Base-by-base conservation (phyloP, 371 early-diverging fungal genomes). In the Apophysomyces elegans region DNA sequence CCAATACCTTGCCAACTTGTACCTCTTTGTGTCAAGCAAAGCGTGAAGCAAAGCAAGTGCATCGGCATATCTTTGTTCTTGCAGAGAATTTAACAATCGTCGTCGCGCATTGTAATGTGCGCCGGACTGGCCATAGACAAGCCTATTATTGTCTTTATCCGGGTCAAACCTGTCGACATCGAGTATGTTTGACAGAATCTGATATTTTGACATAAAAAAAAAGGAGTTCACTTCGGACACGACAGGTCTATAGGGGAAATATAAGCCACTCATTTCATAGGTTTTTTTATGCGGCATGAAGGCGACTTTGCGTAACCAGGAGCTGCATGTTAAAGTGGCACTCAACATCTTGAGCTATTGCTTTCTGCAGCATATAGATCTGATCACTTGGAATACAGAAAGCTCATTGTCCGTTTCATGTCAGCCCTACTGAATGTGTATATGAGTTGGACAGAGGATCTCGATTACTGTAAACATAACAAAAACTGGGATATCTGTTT, bases 151-250 rank as follows among this genome's bases (percentile, higher is more conserved):
- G 9, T 5, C 54, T 21, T 50, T n/a, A n/a, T 50, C 54, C 54
- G 54, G 54, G 21, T 50, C 54, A 50, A 50, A 50, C 21, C 32
- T n/a, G 21, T 26, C 21, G 32, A 50, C 54, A 50, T 50, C 54
- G 16, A 50, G 54, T 7, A 50, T 50, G 54, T 8, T 50, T 50
- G 54, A n/a, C 21, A 50, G 21, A 7, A 21, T 9, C 4, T n/a
- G 16, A 26, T 50, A 50, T 16, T 18, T 50, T 21, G 54, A 8
- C 54, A 18, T 21, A 11, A 50, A 50, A 50, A 26, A 50, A 11
- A 21, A 5, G 50, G 13, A 13, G 13, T 11, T 41, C 13, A 11
- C 5, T 41, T 13, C 41, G 41, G 8, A 26, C 32, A 26, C 32
- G 3, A 26, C 32, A 26, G 32, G 32, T 26, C 32, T 26, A 26